Base-by-base conservation (phyloP, 352 stramenopile genomes). In the Peronospora destructor region DNA sequence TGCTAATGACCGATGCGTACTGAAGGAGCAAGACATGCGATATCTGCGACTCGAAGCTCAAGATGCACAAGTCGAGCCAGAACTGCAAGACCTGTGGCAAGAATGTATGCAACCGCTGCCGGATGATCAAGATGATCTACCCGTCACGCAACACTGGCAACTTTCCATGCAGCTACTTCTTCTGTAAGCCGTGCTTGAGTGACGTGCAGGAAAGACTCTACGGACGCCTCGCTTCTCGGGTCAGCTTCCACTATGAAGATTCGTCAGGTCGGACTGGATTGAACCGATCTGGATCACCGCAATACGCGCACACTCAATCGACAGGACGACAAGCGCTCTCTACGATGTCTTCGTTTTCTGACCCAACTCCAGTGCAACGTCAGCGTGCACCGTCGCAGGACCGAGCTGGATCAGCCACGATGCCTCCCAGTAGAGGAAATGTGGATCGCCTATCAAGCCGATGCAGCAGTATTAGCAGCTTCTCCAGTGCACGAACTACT, bases 31-130 rank as follows among this genome's bases (percentile, higher is more conserved):
- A 82, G 44, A 63, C 59, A 17, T 84, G 74, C 30, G 72, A 84
- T 45, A 77, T 82, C 48, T 85, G 72, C 38, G 65, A 84, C 49
- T 68, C 67, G 32, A 81, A 78, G 53, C 61, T 85, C 26, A 79
- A 71, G 46, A 46, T 64, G 40, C 40, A 71, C 14, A 82, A 82
- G 37, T 56, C 50, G 9, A 65, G 65, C 19, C 66, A 84, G 47
- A 72, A 71, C 49, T 85, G 74, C 62, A 84, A 84, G 56, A 76
- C 73, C 44, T 85, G 74, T 23, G 64, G 74, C 50, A 84, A 84
- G 67, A 82, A 78, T 45, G 71, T 85, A 35, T 85, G 71, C 52
- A 72, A 85, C 28, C 71, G 71, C 14, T 85, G 74, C 45, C 67
- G 72, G 25, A 68, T 82, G 52, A 68, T 58, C 37, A 80, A 84